Percentiles rank a stretch among this genome's conserved stretches.
phyloP scores from a whole-genome alignment of 176 grass and related monocot genomes.

The Oryza meridionalis region DNA sequence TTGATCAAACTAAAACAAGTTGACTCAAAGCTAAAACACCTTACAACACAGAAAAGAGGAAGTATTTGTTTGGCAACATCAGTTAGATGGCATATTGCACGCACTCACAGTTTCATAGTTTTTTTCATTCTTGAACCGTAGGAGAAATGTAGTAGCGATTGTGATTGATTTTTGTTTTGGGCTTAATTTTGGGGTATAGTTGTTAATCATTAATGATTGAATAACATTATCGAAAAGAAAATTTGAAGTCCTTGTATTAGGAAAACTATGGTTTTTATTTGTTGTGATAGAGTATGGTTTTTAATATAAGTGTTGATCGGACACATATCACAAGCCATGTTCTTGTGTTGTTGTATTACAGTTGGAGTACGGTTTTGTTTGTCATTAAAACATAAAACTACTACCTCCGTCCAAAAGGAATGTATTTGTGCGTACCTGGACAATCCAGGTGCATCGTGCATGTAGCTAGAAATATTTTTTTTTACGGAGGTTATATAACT shows the following conservation, averaged over 20 bases:
- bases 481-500: too few relatives aligned
- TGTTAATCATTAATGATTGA: not conserved
- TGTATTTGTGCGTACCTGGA: too few relatives aligned
- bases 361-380: not conserved
- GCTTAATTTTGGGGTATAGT: not conserved
- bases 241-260: not conserved
- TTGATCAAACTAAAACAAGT: too few relatives aligned
- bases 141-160: not conserved
- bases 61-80: too few relatives aligned
- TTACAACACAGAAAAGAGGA: too few relatives aligned
- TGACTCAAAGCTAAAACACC: too few relatives aligned
- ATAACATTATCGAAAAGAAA: not conserved
- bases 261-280: not conserved
- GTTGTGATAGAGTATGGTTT: not conserved
- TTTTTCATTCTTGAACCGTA: not conserved
- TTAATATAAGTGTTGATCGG: not conserved
- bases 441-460: too few relatives aligned
- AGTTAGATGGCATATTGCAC: too few relatives aligned
- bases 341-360: not conserved
- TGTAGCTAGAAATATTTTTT: too few relatives aligned
- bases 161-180: not conserved
- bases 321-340: not conserved
- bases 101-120: not conserved
- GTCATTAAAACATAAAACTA: not conserved
- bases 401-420: too few relatives aligned